Evolutionary conservation across 2,329 filamentous ascomycete genomes (phyloP), one percentile per base, ranked within the genome.

Genomic region (Aureobasidium sp.): DNA sequence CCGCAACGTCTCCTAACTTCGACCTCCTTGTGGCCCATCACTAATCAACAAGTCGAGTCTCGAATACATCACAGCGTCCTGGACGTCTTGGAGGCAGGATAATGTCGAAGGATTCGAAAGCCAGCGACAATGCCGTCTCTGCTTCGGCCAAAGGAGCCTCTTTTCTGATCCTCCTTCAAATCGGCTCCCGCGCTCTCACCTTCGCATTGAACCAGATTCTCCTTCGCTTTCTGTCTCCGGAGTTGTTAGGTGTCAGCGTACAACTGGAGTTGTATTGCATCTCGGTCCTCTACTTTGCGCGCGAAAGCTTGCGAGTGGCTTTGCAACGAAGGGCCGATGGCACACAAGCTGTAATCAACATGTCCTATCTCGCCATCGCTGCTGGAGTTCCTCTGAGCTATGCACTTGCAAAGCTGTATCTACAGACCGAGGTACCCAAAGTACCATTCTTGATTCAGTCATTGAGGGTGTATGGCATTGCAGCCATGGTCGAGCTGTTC

Each of bases 231-330:
- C 79, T 97, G 48, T 96, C 91, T 1, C 92, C 94, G 0, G 83
- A 88, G 62, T 81, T 95, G 0, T 82, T 99, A 1, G 94, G 93
- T 6, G 81, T 96, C 5, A 88, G 92, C 2, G 88, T 92, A 0
- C 94, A 97, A 73, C 82, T 99, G 3, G 94, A 99, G 69, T 85
- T 97, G 0, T 97, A 92, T 73, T 92, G 93, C 63, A 88, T 96
- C 48, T 91, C 91, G 0, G 87, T 95, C n/a, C 81, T 99, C 0
- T 97, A 96, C 74, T 97, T 99, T 70, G 89, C 94, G 0, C 84
- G 94, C 42, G 94, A 99, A 75, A 93, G 89, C 69, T 78, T 97
- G 53, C 87, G 94, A 16, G 88, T 96, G n/a, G 91, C 93, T 30
- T 84, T 96, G 39, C 93, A 97, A 75, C 83, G 94, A 57, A 89